A percentile compares a stretch with the other conserved stretches of the same genome.
Evolutionary conservation across 1,284 basidiomycete genomes (phyloP).

Genomic region (Malassezia furfur): DNA sequence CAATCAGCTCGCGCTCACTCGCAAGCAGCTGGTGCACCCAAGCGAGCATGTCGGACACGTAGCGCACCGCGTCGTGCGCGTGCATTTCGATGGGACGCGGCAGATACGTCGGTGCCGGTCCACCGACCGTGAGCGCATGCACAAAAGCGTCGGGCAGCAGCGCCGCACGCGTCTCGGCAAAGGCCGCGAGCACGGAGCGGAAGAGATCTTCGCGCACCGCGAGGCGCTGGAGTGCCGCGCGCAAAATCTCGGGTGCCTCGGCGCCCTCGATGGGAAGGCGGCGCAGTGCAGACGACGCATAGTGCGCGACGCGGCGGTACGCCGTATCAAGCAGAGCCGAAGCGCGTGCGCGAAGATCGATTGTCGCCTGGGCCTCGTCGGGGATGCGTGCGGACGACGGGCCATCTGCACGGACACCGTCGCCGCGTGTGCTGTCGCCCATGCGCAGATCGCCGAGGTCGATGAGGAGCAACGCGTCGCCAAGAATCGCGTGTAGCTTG

Average conservation of each 20-base stretch:
- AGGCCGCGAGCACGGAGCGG: slow-evolving; percentile 53
- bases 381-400: not conserved
- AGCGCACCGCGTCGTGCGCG: slow-evolving; percentile 89
- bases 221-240: slow-evolving; percentile 65
- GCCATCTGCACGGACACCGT: too few species aligned
- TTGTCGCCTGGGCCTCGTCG: not conserved
- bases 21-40: slow-evolving; percentile 97
- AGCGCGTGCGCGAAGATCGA: slow-evolving; percentile 49
- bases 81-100: slow-evolving; percentile 92
- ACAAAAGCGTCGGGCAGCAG: slow-evolving; percentile 72
- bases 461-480: slow-evolving; percentile 76
- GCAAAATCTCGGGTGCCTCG: slow-evolving; percentile 65
- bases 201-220: slow-evolving; percentile 55
- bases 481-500: slow-evolving; percentile 69
- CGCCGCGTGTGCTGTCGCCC: too few species aligned
- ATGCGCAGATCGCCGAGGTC: slow-evolving; percentile 60
- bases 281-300: slow-evolving; percentile 75
- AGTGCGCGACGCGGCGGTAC: slow-evolving; percentile 78
- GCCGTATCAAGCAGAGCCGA: slow-evolving; percentile 74
- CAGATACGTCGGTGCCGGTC: slow-evolving; percentile 61
- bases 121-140: slow-evolving; percentile 77
- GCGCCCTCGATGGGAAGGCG: slow-evolving; percentile 53
- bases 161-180: slow-evolving; percentile 71
- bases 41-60: slow-evolving; percentile 95
- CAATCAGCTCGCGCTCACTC: slow-evolving; percentile 67